phyloP scores from a whole-genome alignment of 108 stramenopile species.

The Cyclotella cryptica region DNA sequence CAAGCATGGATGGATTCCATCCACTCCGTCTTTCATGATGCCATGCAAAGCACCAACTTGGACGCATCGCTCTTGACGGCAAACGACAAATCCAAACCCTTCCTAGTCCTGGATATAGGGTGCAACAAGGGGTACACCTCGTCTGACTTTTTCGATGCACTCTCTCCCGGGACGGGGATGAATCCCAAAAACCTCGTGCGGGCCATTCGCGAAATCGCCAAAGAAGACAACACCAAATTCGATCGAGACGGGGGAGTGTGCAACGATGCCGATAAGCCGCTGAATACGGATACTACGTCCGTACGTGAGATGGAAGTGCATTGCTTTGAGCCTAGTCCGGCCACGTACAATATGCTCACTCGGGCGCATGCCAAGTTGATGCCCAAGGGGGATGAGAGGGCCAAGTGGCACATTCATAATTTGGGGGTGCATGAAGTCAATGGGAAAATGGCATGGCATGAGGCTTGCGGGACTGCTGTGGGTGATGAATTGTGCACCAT shows the following conservation, averaged over 20 bases:
- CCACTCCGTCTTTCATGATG: constrained; percentile 1
- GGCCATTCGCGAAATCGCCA: constrained; percentile 33
- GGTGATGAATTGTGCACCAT: constrained; percentile 50
- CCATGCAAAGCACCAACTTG: not conserved
- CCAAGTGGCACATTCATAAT: constrained; percentile 50
- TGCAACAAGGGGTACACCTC: constrained; percentile 57
- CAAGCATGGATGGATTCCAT: constrained; percentile 47
- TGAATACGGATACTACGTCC: constrained; percentile 21
- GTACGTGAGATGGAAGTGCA: constrained; percentile 30
- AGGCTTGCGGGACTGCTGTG: constrained; percentile 22
- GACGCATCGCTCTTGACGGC: not conserved
- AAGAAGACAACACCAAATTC: constrained; percentile 24
- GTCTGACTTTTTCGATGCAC: constrained; percentile 44
- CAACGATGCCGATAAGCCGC: constrained; percentile 37
- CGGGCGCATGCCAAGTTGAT: constrained; percentile 24
- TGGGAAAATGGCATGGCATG: constrained; percentile 42
- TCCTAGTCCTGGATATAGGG: constrained; percentile 41
- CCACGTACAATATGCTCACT: constrained; percentile 37
- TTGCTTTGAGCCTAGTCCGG: constrained; percentile 53
- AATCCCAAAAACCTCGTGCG: constrained; percentile 27
- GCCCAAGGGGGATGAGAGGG: constrained; percentile 12
- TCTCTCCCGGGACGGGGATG: constrained; percentile 37
- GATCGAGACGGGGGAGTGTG: constrained; percentile 49
- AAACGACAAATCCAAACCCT: constrained; percentile 12
- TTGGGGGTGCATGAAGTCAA: constrained; percentile 34